Evolutionary conservation across 108 stramenopile genomes (phyloP), one percentile per base, ranked within the genome.

Genomic region (Epithemia pelagica): DNA sequence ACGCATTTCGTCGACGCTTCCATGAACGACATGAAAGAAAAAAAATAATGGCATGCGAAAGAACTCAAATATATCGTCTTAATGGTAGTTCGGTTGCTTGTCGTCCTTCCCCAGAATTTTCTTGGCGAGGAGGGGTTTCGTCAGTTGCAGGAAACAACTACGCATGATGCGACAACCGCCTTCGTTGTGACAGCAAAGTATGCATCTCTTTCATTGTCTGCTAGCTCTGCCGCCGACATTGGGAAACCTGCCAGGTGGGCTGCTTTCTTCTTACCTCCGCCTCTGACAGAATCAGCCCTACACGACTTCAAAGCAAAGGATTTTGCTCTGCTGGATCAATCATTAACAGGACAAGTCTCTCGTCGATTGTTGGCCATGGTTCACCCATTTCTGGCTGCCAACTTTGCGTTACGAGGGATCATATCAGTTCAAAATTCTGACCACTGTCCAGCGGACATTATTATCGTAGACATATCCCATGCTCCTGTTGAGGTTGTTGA

Each of bases 381-480:
- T 8, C 62, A 63, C 31, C 46, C 62, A 15, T 63, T 63, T 37
- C 19, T 63, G 46, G 62, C 46, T 21, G 8, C 24, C 7, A 37
- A 63, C 33, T 37, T 63, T 63, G 24, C 62, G 22, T 20, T 63
- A 24, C 7, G 31, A 63, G 62, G 32, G 20, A 37, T 63, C 26
- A 1, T 63, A 25, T 33, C 18, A n/a, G 2, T 37, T 8, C 37
- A 33, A 20, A 63, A 27, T 31, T 10, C 7, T 7, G 26, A 2
- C 31, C 31, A 27, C 28, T n/a, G 24, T 31, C 31, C 30, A 30
- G 28, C 31, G 30, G 80, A 82, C 54, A 61, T 79, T 21, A 25
- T 85, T 15, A 27, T 85, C 37, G 31, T 85, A 18, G 78, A 80
- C 52, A 18, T 69, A 0, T 37, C 55, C 28, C 26, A 59, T 54